phyloP scores from a whole-genome alignment of 2,329 filamentous ascomycete genomes.

The Diplocarpon mali region DNA sequence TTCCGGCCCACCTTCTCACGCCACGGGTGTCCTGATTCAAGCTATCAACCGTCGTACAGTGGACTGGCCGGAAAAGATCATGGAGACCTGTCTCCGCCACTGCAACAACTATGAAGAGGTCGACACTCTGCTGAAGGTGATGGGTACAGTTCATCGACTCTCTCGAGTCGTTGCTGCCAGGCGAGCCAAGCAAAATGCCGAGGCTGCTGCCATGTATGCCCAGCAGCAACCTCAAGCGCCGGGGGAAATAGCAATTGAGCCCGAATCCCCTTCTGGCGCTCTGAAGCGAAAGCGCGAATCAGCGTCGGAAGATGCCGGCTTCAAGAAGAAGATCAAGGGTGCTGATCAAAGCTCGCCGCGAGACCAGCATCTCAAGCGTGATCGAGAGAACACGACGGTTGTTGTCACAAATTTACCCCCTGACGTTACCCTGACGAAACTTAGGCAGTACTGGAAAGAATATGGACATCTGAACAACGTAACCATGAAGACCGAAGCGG shows the following conservation, averaged over 20 bases:
- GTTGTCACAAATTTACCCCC: conserved; percentile 67
- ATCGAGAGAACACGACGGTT: conserved; percentile 82
- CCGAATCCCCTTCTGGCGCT: conserved; percentile 14
- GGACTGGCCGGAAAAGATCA: conserved; percentile 66
- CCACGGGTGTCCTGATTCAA: conserved; percentile 65
- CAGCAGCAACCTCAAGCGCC: conserved; percentile 25
- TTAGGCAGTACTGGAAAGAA: conserved; percentile 85
- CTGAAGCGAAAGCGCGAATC: conserved; percentile 68
- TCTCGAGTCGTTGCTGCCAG: conserved; percentile 51
- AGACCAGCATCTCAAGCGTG: conserved; percentile 50
- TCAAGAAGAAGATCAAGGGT: conserved; percentile 55
- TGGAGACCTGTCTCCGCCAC: conserved; percentile 65
- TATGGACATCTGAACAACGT: conserved; percentile 78
- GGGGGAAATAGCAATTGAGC: conserved; percentile 22
- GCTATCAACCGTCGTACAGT: conserved; percentile 52
- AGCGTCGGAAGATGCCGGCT: conserved; percentile 38
- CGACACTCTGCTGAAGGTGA: conserved; percentile 59
- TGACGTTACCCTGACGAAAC: conserved; percentile 56
- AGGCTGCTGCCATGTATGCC: conserved; percentile 43
- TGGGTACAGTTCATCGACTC: conserved; percentile 62
- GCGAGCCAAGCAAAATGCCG: conserved; percentile 53
- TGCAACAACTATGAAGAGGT: conserved; percentile 86
- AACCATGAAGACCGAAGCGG: conserved; percentile 51
- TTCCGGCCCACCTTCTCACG: conserved; percentile 48
- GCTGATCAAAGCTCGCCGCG: conserved; percentile 28